Evolutionary conservation across 768 basidiomycete species (phyloP).

Genomic region (Chalciporus pseudorubinellus): DNA sequence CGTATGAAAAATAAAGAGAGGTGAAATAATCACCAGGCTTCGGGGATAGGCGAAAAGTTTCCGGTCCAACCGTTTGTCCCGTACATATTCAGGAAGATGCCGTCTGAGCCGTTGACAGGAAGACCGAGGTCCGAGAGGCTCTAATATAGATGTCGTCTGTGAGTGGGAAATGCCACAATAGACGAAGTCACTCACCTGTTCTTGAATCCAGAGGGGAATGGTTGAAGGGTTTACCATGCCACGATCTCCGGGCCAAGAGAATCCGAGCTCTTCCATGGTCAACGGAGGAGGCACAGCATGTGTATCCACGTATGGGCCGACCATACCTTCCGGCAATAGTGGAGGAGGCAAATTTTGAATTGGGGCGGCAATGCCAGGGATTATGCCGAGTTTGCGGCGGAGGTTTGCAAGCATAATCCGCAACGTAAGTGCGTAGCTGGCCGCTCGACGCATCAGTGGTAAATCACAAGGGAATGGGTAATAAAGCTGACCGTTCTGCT

Average conservation of each 20-base stretch:
- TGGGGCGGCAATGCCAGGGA: slow-evolving; percentile 46
- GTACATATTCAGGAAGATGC: slow-evolving; percentile 78
- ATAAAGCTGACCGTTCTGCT: slow-evolving; percentile 67
- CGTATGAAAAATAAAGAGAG: slow-evolving; percentile 15
- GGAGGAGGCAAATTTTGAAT: slow-evolving; percentile 53
- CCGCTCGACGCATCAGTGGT: slow-evolving; percentile 11
- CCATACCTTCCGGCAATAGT: slow-evolving; percentile 55
- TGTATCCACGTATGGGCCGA: slow-evolving; percentile 53
- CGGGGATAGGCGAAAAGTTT: slow-evolving; percentile 74
- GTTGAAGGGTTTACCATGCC: slow-evolving; percentile 73
- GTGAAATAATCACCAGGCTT: slow-evolving; percentile 66
- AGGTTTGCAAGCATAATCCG: slow-evolving; percentile 93
- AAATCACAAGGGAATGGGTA: not conserved
- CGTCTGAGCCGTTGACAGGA: slow-evolving; percentile 89
- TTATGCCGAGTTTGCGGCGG: slow-evolving; percentile 79
- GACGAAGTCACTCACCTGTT: slow-evolving; percentile 57
- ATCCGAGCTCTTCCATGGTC: slow-evolving; percentile 84
- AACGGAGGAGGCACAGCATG: slow-evolving; percentile 59
- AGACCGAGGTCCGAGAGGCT: slow-evolving; percentile 86
- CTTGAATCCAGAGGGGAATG: slow-evolving; percentile 90
- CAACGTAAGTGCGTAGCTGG: slow-evolving; percentile 83
- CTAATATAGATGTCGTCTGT: slow-evolving; percentile 38
- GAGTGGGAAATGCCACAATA: not conserved
- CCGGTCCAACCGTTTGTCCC: slow-evolving; percentile 73
- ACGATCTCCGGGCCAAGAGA: slow-evolving; percentile 64